Conservation (phyloP, 306 rosid species). For the Corylus heterophylla region DNA sequence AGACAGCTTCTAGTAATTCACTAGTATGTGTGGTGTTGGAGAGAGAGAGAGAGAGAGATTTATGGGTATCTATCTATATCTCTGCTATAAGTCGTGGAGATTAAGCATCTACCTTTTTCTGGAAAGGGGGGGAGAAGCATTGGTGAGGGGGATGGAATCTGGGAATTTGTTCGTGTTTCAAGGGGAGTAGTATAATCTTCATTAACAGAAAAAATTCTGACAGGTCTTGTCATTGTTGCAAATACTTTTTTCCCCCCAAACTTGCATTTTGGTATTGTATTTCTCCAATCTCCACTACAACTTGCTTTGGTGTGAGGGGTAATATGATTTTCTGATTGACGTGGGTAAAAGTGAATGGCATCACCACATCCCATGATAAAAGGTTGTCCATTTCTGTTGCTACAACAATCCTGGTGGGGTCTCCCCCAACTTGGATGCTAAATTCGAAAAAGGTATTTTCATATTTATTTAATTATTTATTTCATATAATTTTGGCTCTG, state of each 20-base stretch:
- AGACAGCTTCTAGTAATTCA: neutral
- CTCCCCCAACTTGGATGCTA: constrained; percentile 34
- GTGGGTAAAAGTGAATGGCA: constrained; percentile 28
- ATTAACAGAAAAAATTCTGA: constrained; percentile 34
- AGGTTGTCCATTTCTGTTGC: constrained; percentile 25
- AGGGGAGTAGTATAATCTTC: constrained; percentile 46
- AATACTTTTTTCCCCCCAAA: constrained; percentile 27
- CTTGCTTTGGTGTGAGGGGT: constrained; percentile 21
- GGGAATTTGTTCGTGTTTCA: constrained; percentile 58
- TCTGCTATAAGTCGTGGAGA: constrained; percentile 16
- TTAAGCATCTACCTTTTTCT: constrained; percentile 35
- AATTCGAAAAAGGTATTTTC: constrained; percentile 38
- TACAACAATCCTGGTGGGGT: constrained; percentile 29
- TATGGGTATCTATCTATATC: neutral
- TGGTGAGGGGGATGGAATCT: constrained; percentile 31
- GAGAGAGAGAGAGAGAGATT: neutral
- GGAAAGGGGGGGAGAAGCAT: constrained; percentile 24
- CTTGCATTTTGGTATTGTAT: constrained; percentile 31
- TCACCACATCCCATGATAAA: constrained; percentile 33
- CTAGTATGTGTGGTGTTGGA: neutral
- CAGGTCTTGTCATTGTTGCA: constrained; percentile 40
- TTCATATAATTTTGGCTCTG: constrained; percentile 23
- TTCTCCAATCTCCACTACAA: constrained; percentile 51
- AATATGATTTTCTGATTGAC: constrained; percentile 35
- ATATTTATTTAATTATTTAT: neutral